Percentiles rank a stretch among this genome's conserved stretches.
These are phyloP conservation scores for Penicillium thymicola DNA, from an alignment of 2,329 filamentous ascomycete genomes.

Conservation along the genomic window DNA sequence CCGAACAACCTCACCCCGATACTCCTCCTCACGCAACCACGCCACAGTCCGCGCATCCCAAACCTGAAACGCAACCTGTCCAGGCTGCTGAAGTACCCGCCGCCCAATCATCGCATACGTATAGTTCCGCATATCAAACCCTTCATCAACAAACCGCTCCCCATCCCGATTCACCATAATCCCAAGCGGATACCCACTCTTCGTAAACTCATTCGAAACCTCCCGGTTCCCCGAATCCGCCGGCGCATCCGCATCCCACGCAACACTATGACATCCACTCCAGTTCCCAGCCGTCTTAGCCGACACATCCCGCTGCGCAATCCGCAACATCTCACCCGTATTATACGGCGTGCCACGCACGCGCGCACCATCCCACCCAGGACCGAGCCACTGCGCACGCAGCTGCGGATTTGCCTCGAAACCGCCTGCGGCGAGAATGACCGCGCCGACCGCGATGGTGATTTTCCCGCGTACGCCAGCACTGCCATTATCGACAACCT, in stretches of 20 bases:
- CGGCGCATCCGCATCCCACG: slow-evolving; percentile 63
- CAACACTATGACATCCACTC: slow-evolving; percentile 62
- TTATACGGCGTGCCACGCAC: slow-evolving; percentile 65
- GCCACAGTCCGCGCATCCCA: slow-evolving; percentile 55
- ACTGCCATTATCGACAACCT: slow-evolving; percentile 9
- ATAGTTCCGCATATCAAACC: slow-evolving; percentile 62
- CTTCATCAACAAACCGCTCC: slow-evolving; percentile 64
- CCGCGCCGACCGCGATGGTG: slow-evolving; percentile 20
- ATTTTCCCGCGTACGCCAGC: slow-evolving; percentile 5
- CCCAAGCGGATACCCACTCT: slow-evolving; percentile 65
- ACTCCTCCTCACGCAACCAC: slow-evolving; percentile 62
- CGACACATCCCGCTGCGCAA: slow-evolving; percentile 50
- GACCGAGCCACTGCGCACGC: slow-evolving; percentile 55
- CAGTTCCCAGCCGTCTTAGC: slow-evolving; percentile 58
- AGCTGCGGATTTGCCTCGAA: slow-evolving; percentile 61
- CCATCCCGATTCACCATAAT: slow-evolving; percentile 62
- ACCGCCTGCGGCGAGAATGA: slow-evolving; percentile 52
- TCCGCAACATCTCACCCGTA: slow-evolving; percentile 56
- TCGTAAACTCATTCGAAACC: slow-evolving; percentile 66
- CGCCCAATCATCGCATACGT: slow-evolving; percentile 65
- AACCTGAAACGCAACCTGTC: slow-evolving; percentile 60
- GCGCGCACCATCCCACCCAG: slow-evolving; percentile 60
- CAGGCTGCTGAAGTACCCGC: slow-evolving; percentile 59
- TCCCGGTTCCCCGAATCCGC: slow-evolving; percentile 54
- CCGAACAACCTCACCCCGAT: slow-evolving; percentile 56